Conservation (phyloP, 371 early-diverging fungal species). For the Dipsacomyces acuminosporus region DNA sequence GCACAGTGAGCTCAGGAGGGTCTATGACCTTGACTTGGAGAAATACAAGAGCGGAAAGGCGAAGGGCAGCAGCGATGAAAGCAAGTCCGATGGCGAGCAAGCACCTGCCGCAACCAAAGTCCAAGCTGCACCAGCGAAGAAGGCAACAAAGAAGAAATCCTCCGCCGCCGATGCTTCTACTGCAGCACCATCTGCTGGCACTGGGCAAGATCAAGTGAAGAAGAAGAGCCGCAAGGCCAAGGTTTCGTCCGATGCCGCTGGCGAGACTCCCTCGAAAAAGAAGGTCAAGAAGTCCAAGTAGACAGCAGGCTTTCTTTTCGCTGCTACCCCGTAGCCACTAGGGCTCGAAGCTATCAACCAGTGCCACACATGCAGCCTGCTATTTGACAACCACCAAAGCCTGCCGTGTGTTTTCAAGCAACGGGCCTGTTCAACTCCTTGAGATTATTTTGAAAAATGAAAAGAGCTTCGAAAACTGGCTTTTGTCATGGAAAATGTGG, state of each 20-base stretch:
- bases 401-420: too few relatives aligned
- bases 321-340: too few relatives aligned
- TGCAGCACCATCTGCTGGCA: neutral
- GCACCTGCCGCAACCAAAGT: conserved; percentile 3
- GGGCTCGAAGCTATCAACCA: too few relatives aligned
- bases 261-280: conserved; percentile 22
- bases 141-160: neutral
- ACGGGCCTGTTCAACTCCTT: too few relatives aligned
- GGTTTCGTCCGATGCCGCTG: conserved; percentile 5
- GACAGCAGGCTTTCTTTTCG: too few relatives aligned
- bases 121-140: neutral
- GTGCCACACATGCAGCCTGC: too few relatives aligned
- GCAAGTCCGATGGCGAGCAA: neutral
- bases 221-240: conserved; percentile 15
- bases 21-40: conserved; percentile 7
- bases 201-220: conserved; percentile 4
- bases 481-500: too few relatives aligned
- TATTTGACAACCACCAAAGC: too few relatives aligned
- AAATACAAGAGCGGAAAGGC: conserved; percentile 3
- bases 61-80: conserved; percentile 1
- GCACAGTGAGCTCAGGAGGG: conserved; percentile 3
- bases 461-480: too few relatives aligned
- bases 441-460: too few relatives aligned
- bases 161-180: neutral
- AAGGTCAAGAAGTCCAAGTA: conserved; percentile 11